Evolutionary conservation across 2,329 filamentous ascomycete genomes (phyloP).

Genomic region (Colletotrichum sp.): DNA sequence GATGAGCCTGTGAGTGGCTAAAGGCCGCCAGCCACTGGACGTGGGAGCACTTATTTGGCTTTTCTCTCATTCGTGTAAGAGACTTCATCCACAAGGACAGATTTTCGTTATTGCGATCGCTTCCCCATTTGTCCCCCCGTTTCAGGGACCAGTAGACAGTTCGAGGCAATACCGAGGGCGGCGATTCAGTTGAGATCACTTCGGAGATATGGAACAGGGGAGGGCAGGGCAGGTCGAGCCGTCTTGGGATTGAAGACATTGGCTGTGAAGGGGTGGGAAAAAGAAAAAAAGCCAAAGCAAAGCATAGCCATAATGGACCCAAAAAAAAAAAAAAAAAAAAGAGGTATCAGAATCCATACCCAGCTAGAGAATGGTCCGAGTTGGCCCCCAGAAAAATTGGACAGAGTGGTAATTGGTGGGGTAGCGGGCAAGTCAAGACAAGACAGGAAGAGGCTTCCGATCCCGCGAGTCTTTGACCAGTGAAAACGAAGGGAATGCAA

Average conservation of each 20-base stretch:
- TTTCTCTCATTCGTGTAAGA: neutral
- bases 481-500: constrained; percentile 7
- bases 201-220: neutral
- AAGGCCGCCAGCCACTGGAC: neutral
- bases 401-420: constrained; percentile 5
- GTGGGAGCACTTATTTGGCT: constrained; percentile 2
- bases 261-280: neutral
- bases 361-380: constrained; percentile 10
- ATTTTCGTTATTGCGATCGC: neutral
- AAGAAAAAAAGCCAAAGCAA: neutral
- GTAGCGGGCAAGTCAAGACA: constrained; percentile 1
- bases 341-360: neutral
- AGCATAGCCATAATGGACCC: neutral
- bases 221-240: neutral
- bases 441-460: constrained; percentile 15
- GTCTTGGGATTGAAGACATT: neutral
- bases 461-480: constrained; percentile 1
- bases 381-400: constrained; percentile 6
- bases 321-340: neutral
- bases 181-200: constrained; percentile 6
- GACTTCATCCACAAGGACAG: neutral
- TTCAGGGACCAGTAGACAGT: neutral
- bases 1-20: neutral
- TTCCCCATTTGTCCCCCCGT: neutral
- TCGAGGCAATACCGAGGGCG: neutral